Evolutionary conservation across 306 rosid species (phyloP).

Genomic region (Ormosia emarginata): DNA sequence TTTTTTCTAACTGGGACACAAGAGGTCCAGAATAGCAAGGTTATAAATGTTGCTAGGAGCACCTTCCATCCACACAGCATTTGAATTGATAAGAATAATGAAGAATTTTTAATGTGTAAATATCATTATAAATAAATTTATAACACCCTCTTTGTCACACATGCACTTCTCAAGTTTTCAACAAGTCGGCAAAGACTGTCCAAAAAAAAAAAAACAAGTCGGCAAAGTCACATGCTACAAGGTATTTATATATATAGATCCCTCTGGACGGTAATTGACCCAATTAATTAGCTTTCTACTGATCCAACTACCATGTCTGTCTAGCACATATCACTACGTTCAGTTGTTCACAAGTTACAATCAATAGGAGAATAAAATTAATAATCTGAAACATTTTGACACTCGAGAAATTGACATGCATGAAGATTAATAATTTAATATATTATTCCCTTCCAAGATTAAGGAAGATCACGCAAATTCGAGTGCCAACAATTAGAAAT

Average conservation of each 20-base stretch:
- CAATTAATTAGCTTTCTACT: background rate
- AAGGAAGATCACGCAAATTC: background rate
- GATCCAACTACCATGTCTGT: slow-evolving; percentile 7
- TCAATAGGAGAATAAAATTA: background rate
- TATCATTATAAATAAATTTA: too few species aligned
- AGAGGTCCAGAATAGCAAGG: too few species aligned
- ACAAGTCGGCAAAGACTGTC: background rate
- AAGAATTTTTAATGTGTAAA: too few species aligned
- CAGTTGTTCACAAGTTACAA: background rate
- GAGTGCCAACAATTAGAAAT: background rate
- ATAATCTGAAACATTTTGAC: background rate
- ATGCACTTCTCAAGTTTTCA: too few species aligned
- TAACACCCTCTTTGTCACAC: too few species aligned
- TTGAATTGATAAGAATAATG: too few species aligned
- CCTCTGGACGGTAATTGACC: background rate
- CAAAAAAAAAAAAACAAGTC: too few species aligned
- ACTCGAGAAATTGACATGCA: background rate
- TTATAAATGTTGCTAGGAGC: too few species aligned
- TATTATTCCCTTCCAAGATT: background rate
- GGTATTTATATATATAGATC: background rate
- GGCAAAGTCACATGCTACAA: slow-evolving; percentile 16
- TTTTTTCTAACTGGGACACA: too few species aligned
- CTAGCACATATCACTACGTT: background rate
- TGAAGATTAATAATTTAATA: background rate
- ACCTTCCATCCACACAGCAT: too few species aligned